Conservation (phyloP, 805 yeast genomes). For the Candida pseudofarinosa region DNA sequence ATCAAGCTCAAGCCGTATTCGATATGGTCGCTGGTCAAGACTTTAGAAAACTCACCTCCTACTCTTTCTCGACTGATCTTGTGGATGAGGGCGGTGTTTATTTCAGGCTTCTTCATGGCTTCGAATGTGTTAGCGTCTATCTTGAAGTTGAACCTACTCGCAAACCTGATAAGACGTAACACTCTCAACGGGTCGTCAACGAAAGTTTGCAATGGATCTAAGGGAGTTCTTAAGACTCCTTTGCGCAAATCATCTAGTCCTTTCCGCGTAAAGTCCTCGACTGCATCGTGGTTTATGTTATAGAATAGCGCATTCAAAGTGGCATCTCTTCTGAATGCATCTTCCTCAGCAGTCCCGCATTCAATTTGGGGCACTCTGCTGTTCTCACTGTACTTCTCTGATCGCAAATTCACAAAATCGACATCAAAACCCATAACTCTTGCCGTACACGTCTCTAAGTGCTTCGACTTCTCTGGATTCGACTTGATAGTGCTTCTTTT, state of each 20-base stretch:
- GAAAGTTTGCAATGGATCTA: constrained; percentile 80
- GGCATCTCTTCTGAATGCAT: constrained; percentile 91
- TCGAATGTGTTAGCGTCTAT: constrained; percentile 55
- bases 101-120: constrained; percentile 61
- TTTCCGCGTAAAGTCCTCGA: constrained; percentile 80
- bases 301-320: constrained; percentile 90
- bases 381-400: constrained; percentile 77
- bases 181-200: constrained; percentile 93
- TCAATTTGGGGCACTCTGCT: constrained; percentile 82
- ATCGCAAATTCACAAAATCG: constrained; percentile 89
- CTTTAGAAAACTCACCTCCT: constrained; percentile 80
- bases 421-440: constrained; percentile 78
- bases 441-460: constrained; percentile 94
- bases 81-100: constrained; percentile 54
- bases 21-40: constrained; percentile 61
- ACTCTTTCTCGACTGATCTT: constrained; percentile 90
- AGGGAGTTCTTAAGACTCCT: constrained; percentile 83
- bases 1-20: constrained; percentile 59
- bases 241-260: constrained; percentile 70
- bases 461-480: constrained; percentile 95
- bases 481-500: constrained; percentile 73
- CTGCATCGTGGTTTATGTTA: constrained; percentile 60
- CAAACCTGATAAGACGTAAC: constrained; percentile 79
- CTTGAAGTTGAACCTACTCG: constrained; percentile 66
- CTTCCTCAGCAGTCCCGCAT: constrained; percentile 89